phyloP scores from a whole-genome alignment of 225 moss, liverwort and hornwort genomes.

The Physcomitrium patens region DNA sequence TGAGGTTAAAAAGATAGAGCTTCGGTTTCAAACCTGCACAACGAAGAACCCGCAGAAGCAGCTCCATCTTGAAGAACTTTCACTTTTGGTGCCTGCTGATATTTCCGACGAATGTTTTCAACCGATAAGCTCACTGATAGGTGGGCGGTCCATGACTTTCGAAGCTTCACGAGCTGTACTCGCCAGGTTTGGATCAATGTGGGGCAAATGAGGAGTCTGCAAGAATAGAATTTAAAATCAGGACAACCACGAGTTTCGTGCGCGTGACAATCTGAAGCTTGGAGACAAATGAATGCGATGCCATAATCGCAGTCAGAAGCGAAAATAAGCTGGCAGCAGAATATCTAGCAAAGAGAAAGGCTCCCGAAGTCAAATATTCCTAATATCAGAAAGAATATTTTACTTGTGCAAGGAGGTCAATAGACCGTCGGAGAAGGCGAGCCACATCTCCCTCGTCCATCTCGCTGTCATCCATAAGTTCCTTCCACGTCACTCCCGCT shows the following conservation, averaged over 20 bases:
- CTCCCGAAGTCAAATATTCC: constrained; percentile 5
- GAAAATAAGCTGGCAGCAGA: constrained; percentile 1
- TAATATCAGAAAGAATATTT: not conserved
- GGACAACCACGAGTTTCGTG: constrained; percentile 8
- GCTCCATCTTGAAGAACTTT: constrained; percentile 15
- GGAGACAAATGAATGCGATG: not conserved
- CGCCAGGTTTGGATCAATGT: constrained; percentile 58
- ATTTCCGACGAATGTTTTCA: constrained; percentile 27
- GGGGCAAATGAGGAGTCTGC: constrained; percentile 77
- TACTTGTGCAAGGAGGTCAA: constrained; percentile 55
- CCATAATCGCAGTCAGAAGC: constrained; percentile 4
- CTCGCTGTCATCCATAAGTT: constrained; percentile 84
- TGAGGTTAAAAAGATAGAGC: constrained; percentile 1
- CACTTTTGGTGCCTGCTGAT: not conserved
- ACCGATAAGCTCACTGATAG: constrained; percentile 74
- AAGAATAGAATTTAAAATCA: constrained; percentile 13
- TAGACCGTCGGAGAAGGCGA: constrained; percentile 76
- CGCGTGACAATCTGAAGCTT: constrained; percentile 15
- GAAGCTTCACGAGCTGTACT: constrained; percentile 59
- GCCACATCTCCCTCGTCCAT: constrained; percentile 99
- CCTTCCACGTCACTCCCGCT: constrained; percentile 95
- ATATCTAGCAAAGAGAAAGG: not conserved
- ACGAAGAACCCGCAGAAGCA: constrained; percentile 11
- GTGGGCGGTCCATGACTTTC: constrained; percentile 77
- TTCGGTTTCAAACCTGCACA: constrained; percentile 28